Conservation (phyloP, 2,329 filamentous ascomycete genomes). For the Stemphylium beticola region DNA sequence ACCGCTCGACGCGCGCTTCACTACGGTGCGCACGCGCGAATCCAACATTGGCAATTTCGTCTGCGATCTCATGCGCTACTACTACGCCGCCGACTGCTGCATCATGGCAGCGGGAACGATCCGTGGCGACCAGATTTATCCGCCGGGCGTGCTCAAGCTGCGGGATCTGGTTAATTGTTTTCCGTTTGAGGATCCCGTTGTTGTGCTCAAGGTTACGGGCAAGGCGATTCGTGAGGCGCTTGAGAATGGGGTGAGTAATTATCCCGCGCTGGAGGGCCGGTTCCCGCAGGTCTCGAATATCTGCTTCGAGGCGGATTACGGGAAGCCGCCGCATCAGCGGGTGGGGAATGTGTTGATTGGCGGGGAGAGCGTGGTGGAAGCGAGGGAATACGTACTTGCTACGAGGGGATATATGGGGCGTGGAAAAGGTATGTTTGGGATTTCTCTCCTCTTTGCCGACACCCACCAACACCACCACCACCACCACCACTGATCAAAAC, state of each 20-base stretch:
- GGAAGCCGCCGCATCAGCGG: slow-evolving; percentile 64
- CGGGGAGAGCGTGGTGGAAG: slow-evolving; percentile 65
- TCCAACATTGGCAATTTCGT: slow-evolving; percentile 91
- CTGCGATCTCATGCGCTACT: slow-evolving; percentile 86
- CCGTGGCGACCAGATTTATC: slow-evolving; percentile 86
- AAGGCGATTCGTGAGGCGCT: slow-evolving; percentile 77
- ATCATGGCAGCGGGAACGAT: slow-evolving; percentile 88
- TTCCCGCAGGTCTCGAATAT: slow-evolving; percentile 91
- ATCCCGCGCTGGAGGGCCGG: slow-evolving; percentile 81
- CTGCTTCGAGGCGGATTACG: slow-evolving; percentile 72
- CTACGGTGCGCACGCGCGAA: slow-evolving; percentile 76
- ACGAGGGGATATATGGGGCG: slow-evolving; percentile 89
- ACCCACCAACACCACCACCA: neutral
- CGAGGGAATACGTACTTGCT: slow-evolving; percentile 72
- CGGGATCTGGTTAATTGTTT: slow-evolving; percentile 90
- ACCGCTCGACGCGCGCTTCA: slow-evolving; percentile 85
- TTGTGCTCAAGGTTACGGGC: slow-evolving; percentile 75
- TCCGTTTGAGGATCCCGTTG: slow-evolving; percentile 88
- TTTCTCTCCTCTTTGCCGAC: neutral
- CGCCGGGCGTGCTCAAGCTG: slow-evolving; percentile 76
- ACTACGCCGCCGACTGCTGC: slow-evolving; percentile 80
- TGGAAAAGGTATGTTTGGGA: slow-evolving; percentile 63
- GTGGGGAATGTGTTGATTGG: slow-evolving; percentile 68
- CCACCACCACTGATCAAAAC: neutral
- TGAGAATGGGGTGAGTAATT: slow-evolving; percentile 80